These are phyloP conservation scores for Herpetomonas samuelpessoai DNA, from an alignment of 208 protist genomes.

Conservation along the genomic window DNA sequence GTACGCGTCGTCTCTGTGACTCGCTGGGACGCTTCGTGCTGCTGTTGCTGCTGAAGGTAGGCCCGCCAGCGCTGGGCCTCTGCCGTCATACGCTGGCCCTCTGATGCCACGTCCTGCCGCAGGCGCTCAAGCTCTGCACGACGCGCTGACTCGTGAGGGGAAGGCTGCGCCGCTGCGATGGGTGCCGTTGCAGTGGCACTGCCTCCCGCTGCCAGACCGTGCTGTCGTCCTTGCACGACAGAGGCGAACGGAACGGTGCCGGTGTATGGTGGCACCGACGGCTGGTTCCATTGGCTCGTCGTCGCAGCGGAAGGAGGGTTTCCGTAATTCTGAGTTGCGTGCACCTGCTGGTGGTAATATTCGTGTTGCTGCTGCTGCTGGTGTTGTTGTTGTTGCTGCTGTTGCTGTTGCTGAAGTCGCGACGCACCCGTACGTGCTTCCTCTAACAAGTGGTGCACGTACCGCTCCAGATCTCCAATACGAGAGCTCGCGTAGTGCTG, in stretches of 20 bases:
- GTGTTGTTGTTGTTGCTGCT: slow-evolving; percentile 7
- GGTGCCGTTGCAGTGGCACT: too few species aligned
- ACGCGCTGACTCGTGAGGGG: too few species aligned
- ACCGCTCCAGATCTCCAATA: slow-evolving; percentile 25
- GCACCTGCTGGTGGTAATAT: slow-evolving; percentile 4
- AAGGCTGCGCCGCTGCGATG: too few species aligned
- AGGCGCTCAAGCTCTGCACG: slow-evolving; percentile 19
- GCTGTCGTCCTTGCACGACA: too few species aligned
- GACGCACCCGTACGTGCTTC: slow-evolving; percentile 17
- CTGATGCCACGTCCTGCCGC: slow-evolving; percentile 30
- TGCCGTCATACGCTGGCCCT: slow-evolving; percentile 40
- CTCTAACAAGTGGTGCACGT: slow-evolving; percentile 27
- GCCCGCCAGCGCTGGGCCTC: slow-evolving; percentile 55
- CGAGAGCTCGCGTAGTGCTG: slow-evolving; percentile 16
- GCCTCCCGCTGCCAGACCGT: too few species aligned
- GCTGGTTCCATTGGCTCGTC: too few species aligned
- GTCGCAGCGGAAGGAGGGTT: too few species aligned
- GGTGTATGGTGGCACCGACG: too few species aligned
- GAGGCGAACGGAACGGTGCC: too few species aligned
- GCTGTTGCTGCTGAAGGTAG: slow-evolving; percentile 24
- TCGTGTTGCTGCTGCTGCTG: not conserved
- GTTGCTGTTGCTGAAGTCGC: slow-evolving; percentile 10
- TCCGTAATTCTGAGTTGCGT: slow-evolving; percentile 6
- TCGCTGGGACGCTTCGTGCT: slow-evolving; percentile 5
- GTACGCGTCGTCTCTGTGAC: not conserved